A percentile compares a stretch with the other conserved stretches of the same genome.
These are phyloP conservation scores for Trichopus zeylanicus DNA, from an alignment of 116 monocot genomes.

Conservation along the genomic window DNA sequence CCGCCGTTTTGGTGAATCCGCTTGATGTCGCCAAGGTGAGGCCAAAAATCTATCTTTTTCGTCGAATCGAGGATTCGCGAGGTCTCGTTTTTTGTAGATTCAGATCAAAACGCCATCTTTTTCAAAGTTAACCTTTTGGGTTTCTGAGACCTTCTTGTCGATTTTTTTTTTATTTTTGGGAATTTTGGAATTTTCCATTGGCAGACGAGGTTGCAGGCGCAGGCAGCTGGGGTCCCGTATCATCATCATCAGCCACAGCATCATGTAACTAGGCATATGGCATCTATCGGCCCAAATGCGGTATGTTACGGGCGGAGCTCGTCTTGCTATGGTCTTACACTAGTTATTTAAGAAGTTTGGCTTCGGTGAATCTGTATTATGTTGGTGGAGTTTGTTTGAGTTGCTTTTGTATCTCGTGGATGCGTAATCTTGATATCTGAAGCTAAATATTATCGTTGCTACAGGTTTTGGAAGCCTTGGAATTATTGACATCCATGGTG, in stretches of 20 bases:
- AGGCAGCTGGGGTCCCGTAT: conserved; percentile 78
- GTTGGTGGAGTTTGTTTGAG: neutral
- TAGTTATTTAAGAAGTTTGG: neutral
- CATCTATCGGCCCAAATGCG: conserved; percentile 45
- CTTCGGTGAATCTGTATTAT: neutral
- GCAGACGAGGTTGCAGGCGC: conserved; percentile 94
- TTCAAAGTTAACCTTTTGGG: neutral
- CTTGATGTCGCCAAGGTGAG: conserved; percentile 87
- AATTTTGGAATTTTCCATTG: neutral
- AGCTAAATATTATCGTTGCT: no score
- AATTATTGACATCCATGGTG: no score
- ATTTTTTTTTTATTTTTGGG: neutral
- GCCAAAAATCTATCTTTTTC: no score
- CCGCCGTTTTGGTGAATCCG: conserved; percentile 81
- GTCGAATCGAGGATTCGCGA: no score
- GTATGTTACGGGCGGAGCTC: no score
- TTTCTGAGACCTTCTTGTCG: neutral
- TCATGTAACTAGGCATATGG: conserved; percentile 33
- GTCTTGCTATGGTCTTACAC: neutral
- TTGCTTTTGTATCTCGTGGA: neutral
- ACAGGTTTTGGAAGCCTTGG: no score
- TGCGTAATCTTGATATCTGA: neutral
- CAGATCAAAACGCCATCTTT: no score
- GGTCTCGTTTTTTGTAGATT: no score
- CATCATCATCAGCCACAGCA: conserved; percentile 32